phyloP scores from a whole-genome alignment of 768 basidiomycete species.

The Rickenella mellea region DNA sequence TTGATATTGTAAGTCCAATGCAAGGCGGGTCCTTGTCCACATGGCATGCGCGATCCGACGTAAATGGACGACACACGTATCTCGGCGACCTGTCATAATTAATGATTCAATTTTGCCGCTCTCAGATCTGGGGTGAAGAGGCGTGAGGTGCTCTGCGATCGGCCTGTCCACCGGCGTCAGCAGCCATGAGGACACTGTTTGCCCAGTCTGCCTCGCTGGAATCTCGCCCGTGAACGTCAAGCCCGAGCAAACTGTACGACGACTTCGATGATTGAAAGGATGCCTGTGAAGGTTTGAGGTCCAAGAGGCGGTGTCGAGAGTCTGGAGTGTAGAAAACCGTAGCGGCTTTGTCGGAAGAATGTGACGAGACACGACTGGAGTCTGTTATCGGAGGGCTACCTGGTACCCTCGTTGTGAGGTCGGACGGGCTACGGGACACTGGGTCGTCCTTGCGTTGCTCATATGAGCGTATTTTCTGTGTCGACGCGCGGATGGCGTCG shows the following conservation, averaged over 20 bases:
- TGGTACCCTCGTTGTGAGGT: not conserved
- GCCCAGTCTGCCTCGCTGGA: slow-evolving; percentile 58
- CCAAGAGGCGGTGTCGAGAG: slow-evolving; percentile 1
- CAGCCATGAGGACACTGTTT: slow-evolving; percentile 62
- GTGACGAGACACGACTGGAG: not conserved
- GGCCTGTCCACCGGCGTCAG: slow-evolving; percentile 36
- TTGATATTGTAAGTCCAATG: no score
- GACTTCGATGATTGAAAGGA: not conserved
- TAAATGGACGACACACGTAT: no score
- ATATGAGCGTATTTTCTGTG: not conserved
- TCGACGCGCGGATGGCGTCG: not conserved
- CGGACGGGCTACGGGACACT: not conserved
- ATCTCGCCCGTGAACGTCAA: slow-evolving; percentile 4
- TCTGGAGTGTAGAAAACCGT: slow-evolving; percentile 1
- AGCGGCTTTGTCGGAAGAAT: not conserved
- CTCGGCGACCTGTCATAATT: no score
- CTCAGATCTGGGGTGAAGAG: no score
- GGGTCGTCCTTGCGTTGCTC: not conserved
- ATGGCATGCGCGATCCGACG: no score
- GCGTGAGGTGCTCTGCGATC: no score
- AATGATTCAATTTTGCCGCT: no score
- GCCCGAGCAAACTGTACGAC: slow-evolving; percentile 2
- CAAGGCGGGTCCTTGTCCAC: no score
- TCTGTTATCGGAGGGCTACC: not conserved
- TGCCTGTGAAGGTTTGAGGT: slow-evolving; percentile 2